Evolutionary conservation across 371 early-diverging fungal species (phyloP).

Genomic region (Mucor indicus): DNA sequence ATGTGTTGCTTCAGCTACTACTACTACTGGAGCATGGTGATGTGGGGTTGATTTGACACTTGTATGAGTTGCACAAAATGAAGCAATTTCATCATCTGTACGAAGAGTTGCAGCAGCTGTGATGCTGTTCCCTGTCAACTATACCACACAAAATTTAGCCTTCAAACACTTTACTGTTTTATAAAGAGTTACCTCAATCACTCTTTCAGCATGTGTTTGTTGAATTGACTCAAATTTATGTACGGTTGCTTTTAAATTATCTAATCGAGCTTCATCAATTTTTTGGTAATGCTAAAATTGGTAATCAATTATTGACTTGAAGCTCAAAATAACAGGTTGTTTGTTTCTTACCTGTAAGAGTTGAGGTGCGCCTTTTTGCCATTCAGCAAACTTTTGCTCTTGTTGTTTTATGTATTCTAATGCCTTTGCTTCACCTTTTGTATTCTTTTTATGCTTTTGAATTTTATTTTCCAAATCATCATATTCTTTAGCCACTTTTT

Average conservation of each 20-base stretch:
- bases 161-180: background rate
- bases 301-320: too few relatives aligned
- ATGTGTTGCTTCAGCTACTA: background rate
- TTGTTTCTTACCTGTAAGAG: constrained; percentile 34
- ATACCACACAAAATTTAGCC: background rate
- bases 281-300: constrained; percentile 40
- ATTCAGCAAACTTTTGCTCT: constrained; percentile 27
- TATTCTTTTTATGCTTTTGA: constrained; percentile 39
- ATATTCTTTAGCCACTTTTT: constrained; percentile 27
- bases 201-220: constrained; percentile 37
- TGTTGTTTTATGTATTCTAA: constrained; percentile 25
- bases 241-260: constrained; percentile 33
- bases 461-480: constrained; percentile 14
- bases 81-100: constrained; percentile 22
- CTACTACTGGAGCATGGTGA: too few relatives aligned
- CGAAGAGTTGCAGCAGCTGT: constrained; percentile 17
- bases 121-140: constrained; percentile 13
- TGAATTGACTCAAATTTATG: constrained; percentile 48
- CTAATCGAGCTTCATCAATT: constrained; percentile 46
- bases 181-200: constrained; percentile 3
- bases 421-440: constrained; percentile 35
- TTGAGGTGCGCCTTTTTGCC: constrained; percentile 42
- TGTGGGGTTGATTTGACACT: background rate
- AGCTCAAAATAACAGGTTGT: too few relatives aligned
- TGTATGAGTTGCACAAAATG: constrained; percentile 16